Base-by-base conservation (phyloP, 768 basidiomycete species). In the Hypholoma fasciculare region DNA sequence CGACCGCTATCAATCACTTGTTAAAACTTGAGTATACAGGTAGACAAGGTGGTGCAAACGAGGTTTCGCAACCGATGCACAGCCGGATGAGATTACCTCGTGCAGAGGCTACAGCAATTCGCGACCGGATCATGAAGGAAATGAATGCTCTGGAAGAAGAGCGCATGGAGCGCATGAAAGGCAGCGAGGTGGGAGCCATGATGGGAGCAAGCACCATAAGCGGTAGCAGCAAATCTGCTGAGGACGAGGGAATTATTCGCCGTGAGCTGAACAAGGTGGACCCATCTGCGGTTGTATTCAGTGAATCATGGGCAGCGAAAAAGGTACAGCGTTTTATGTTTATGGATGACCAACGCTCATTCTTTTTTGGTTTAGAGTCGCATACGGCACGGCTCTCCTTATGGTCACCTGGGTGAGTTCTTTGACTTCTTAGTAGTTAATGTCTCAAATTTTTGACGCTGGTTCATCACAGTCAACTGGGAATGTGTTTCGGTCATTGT, bases 131-230 rank as follows among this genome's bases (percentile, higher is more conserved):
- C 60, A 99, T 99, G 97, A 86, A 90, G 64, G 97, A 99, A 79
- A 99, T 99, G 97, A 79, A 98, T 61, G 81, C 94, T 20, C 77
- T 99, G 26, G 97, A 99, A 73, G 96, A 98, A 69, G 94, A 98
- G 71, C 84, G 97, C 23, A 96, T 99, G 88, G 86, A 90, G 59
- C 83, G 95, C 17, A 98, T 96, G 96, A 81, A 82, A 57, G 86
- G 86, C 63, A 81, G 80, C 60, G 88, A 90, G 61, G 84, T 82
- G 49, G 88, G 91, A 58, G 79, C 85, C 19, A 84, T 88, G 64
- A 78, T 90, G 63, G 76, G 83, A 44, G 79, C 87, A 66, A 77
- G 76, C 43, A 79, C 80, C 48, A 68, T 78, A 26, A 81, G 79
- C 60, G 76, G 77, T 20, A 78, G 79, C 54, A 73, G 80, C 63